Conservation (phyloP, 306 rosid species). For the peach (Prunus persica) region DNA sequence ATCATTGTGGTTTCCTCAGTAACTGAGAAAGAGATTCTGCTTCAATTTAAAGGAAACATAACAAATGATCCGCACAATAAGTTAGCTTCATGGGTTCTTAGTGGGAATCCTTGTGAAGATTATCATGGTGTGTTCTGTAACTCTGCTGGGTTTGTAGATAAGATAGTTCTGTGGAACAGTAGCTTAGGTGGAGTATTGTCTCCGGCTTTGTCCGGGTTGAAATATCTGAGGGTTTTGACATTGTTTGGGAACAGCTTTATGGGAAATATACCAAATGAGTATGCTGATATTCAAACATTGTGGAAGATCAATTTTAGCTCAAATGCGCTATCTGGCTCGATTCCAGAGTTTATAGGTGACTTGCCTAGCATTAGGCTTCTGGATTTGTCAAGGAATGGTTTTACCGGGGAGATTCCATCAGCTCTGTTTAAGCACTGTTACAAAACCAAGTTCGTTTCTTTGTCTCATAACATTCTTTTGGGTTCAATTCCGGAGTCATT, state of each 20-base stretch:
- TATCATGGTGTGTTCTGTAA: constrained; percentile 69
- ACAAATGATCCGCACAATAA: constrained; percentile 63
- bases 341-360: constrained; percentile 86
- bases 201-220: constrained; percentile 71
- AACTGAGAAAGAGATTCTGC: constrained; percentile 82
- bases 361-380: constrained; percentile 75
- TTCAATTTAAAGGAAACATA: constrained; percentile 75
- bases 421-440: constrained; percentile 70
- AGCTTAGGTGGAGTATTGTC: constrained; percentile 75
- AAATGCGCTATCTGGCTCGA: constrained; percentile 74
- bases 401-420: constrained; percentile 73
- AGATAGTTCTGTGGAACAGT: constrained; percentile 79
- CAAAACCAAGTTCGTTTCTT: constrained; percentile 74
- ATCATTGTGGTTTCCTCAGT: constrained; percentile 36
- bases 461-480: constrained; percentile 70
- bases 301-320: constrained; percentile 95
- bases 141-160: constrained; percentile 74
- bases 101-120: constrained; percentile 66
- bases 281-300: constrained; percentile 57
- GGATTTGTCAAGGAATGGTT: constrained; percentile 83
- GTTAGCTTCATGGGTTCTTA: constrained; percentile 61
- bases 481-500: constrained; percentile 73
- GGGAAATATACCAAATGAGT: constrained; percentile 69
- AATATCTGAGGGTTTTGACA: constrained; percentile 71
- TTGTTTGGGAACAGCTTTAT: constrained; percentile 76